Conservation (phyloP, 169 alveolate species). For the Theileria annulata region DNA sequence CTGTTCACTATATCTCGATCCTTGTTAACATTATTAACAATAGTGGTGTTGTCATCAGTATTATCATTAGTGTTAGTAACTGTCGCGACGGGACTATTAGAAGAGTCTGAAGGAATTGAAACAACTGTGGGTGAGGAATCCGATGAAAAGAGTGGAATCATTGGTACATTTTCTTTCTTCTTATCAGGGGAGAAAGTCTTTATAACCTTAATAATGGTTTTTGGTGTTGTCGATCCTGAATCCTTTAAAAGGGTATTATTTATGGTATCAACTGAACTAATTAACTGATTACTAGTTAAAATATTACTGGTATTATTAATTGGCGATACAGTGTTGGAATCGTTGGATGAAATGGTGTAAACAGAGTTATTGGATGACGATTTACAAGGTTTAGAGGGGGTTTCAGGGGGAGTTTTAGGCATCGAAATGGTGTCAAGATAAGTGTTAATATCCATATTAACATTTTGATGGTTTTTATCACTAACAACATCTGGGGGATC, state of each 20-base stretch:
- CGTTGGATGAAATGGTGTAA: neutral
- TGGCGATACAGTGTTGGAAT: neutral
- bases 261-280: neutral
- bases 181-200: neutral
- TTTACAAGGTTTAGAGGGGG: neutral
- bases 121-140: neutral
- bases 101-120: neutral
- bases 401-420: neutral
- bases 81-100: neutral
- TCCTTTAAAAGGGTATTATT: neutral
- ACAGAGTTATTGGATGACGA: neutral
- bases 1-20: neutral
- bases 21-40: neutral
- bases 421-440: neutral
- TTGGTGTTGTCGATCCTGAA: neutral
- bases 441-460: constrained; percentile 10
- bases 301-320: neutral
- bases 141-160: constrained; percentile 1
- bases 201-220: neutral
- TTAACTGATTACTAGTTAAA: neutral
- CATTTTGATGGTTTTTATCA: neutral
- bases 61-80: no score
- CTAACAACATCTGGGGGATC: constrained; percentile 29
- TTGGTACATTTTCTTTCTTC: neutral
- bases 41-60: neutral